phyloP scores from a whole-genome alignment of 2,329 filamentous ascomycete genomes.

The Penicillium psychrosexuale region DNA sequence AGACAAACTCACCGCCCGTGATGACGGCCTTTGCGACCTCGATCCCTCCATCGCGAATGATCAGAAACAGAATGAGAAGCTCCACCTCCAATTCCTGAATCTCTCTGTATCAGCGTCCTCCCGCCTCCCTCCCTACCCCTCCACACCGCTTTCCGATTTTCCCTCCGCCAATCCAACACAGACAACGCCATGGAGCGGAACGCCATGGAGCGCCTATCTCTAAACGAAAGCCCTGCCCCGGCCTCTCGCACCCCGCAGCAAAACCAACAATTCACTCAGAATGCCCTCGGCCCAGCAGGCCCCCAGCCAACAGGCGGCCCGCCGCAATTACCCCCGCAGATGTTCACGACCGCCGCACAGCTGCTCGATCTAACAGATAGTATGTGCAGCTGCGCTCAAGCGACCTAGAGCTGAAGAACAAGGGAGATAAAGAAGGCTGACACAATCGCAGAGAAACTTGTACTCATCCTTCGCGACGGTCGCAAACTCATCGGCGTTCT shows the following conservation, averaged over 20 bases:
- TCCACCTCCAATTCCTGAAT: not conserved
- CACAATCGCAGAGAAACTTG: constrained; percentile 75
- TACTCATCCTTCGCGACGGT: constrained; percentile 87
- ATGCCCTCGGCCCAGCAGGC: constrained; percentile 27
- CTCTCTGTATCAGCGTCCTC: not conserved
- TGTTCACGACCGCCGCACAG: constrained; percentile 97
- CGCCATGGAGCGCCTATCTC: constrained; percentile 35
- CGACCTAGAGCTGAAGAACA: not conserved
- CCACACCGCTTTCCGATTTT: constrained; percentile 9
- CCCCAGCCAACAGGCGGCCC: constrained; percentile 37
- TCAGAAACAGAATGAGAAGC: constrained; percentile 17
- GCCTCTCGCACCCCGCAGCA: constrained; percentile 25
- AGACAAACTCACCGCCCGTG: constrained; percentile 23
- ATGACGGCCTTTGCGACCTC: constrained; percentile 13
- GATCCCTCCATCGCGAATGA: constrained; percentile 1
- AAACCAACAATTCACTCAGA: constrained; percentile 28
- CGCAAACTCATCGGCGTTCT: constrained; percentile 90
- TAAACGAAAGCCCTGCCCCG: constrained; percentile 33
- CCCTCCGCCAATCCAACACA: constrained; percentile 6
- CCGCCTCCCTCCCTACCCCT: not conserved
- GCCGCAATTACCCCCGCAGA: constrained; percentile 67
- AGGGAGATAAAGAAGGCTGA: not conserved
- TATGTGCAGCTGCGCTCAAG: constrained; percentile 50
- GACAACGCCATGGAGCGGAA: constrained; percentile 31
- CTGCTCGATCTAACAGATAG: constrained; percentile 95